These are phyloP conservation scores for Gossypium lobatum DNA, from an alignment of 441 rosid species.

Conservation along the genomic window DNA sequence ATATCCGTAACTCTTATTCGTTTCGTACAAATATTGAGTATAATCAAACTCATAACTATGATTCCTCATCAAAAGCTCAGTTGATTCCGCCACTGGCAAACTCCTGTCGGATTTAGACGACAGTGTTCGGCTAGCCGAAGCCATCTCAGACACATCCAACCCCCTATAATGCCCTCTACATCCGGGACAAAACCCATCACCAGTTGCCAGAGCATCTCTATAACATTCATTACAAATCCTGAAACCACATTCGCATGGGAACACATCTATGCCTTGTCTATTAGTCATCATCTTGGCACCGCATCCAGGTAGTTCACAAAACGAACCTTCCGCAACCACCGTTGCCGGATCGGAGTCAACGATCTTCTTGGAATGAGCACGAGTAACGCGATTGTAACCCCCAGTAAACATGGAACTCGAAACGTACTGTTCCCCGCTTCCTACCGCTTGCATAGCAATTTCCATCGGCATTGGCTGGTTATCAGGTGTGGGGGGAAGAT, in stretches of 20 bases:
- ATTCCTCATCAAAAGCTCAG: conserved; percentile 19
- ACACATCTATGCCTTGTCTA: conserved; percentile 25
- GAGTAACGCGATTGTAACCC: conserved; percentile 30
- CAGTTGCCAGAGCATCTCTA: conserved; percentile 21
- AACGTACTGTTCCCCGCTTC: conserved; percentile 21
- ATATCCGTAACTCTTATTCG: conserved; percentile 40
- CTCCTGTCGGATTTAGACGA: conserved; percentile 18
- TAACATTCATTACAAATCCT: conserved; percentile 45
- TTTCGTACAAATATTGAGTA: conserved; percentile 30
- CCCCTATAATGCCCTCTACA: conserved; percentile 37
- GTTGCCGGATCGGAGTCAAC: conserved; percentile 24
- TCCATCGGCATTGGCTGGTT: conserved; percentile 31
- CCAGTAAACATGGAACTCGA: conserved; percentile 42
- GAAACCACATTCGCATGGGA: conserved; percentile 51
- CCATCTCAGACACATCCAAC: conserved; percentile 20
- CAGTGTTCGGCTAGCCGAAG: neutral
- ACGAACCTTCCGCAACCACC: conserved; percentile 27
- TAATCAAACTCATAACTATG: conserved; percentile 36
- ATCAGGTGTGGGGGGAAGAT: conserved; percentile 60
- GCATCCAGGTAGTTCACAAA: conserved; percentile 37
- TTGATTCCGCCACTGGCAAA: conserved; percentile 26
- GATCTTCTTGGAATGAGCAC: conserved; percentile 32
- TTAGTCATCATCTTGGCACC: conserved; percentile 27
- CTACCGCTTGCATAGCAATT: conserved; percentile 17
- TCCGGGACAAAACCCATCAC: conserved; percentile 43